These are phyloP conservation scores for Niveomyces coronatus DNA, from an alignment of 2,329 filamentous ascomycete genomes.

Conservation along the genomic window DNA sequence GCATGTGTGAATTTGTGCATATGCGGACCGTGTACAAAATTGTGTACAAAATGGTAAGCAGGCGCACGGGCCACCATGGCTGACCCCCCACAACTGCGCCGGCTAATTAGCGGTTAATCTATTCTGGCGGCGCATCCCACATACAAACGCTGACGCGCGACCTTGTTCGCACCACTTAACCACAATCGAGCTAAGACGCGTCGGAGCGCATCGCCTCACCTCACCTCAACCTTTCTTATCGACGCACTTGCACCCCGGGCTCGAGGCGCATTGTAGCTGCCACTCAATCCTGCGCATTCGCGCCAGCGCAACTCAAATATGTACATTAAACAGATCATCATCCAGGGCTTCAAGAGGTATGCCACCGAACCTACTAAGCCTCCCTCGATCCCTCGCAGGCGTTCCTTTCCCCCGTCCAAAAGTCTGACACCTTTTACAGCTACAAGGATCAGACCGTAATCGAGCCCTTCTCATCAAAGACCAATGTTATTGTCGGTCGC, in stretches of 20 bases:
- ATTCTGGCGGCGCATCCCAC: neutral
- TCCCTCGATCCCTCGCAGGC: conserved; percentile 13
- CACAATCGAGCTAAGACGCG: conserved; percentile 7
- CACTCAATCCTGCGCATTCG: conserved; percentile 26
- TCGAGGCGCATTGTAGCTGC: conserved; percentile 2
- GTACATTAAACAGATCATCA: conserved; percentile 99
- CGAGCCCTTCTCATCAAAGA: conserved; percentile 93
- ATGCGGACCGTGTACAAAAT: too few species aligned
- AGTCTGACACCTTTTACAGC: conserved; percentile 38
- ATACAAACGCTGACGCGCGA: too few species aligned
- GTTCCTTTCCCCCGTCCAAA: too few species aligned
- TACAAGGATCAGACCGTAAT: conserved; percentile 99
- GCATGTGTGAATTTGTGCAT: too few species aligned
- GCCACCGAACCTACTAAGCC: conserved; percentile 11
- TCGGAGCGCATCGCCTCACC: conserved; percentile 8
- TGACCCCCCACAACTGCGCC: neutral
- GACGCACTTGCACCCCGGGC: conserved; percentile 4
- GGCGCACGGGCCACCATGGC: neutral
- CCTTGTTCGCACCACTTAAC: neutral
- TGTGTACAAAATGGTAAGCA: too few species aligned
- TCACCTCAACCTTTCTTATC: conserved; percentile 6
- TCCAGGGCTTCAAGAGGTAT: conserved; percentile 98
- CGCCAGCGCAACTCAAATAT: conserved; percentile 44
- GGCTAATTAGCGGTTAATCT: conserved; percentile 6
- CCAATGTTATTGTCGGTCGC: conserved; percentile 96